phyloP scores from a whole-genome alignment of 176 grass and related monocot genomes.

The Ananas comosus region DNA sequence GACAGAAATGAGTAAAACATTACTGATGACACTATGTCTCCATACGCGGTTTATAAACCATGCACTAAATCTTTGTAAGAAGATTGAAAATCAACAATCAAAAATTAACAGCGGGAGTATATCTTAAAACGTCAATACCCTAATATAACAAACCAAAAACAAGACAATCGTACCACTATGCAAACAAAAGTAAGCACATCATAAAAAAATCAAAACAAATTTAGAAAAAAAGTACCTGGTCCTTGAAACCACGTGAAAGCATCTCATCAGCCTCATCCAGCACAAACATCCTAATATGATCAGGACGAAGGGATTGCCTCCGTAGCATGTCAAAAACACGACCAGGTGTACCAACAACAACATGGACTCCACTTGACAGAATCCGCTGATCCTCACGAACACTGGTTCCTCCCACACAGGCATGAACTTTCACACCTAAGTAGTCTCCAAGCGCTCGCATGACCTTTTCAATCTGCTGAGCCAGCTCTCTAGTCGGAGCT shows the following conservation, averaged over 20 bases:
- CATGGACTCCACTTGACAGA: slow-evolving; percentile 11
- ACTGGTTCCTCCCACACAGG: slow-evolving; percentile 2
- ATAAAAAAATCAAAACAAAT: too few species aligned
- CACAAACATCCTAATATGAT: slow-evolving; percentile 7
- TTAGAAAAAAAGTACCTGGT: neutral
- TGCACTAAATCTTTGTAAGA: too few species aligned
- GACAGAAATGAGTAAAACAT: too few species aligned
- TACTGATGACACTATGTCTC: too few species aligned
- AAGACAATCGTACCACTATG: too few species aligned
- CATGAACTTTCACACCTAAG: slow-evolving; percentile 10
- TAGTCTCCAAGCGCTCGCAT: slow-evolving; percentile 15
- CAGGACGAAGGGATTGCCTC: neutral
- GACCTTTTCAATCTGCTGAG: slow-evolving; percentile 8
- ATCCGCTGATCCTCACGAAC: slow-evolving; percentile 8
- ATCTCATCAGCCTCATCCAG: slow-evolving; percentile 20
- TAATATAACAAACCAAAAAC: too few species aligned
- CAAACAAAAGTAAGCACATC: too few species aligned
- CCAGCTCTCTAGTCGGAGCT: slow-evolving; percentile 4
- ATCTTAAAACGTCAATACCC: too few species aligned
- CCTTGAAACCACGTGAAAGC: slow-evolving; percentile 17
- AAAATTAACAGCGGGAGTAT: too few species aligned
- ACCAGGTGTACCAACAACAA: slow-evolving; percentile 18
- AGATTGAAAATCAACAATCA: too few species aligned
- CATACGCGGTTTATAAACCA: too few species aligned
- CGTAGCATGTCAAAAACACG: slow-evolving; percentile 12